Percentiles rank a stretch among this genome's conserved stretches.
phyloP scores from a whole-genome alignment of 371 early-diverging fungal genomes.

The Rhizopus arrhizus region DNA sequence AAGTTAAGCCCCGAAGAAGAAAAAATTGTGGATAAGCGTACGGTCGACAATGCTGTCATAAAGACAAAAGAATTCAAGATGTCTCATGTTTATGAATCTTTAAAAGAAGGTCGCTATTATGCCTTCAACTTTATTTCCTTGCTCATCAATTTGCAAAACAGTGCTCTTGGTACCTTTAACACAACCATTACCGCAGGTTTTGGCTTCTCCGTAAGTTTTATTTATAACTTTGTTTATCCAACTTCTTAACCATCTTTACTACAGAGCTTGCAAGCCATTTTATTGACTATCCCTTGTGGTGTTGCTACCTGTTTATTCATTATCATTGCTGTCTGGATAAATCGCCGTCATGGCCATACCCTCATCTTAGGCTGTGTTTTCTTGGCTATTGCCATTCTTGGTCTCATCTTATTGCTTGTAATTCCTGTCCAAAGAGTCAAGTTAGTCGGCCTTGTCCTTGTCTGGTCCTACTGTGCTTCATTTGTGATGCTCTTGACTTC shows the following conservation, averaged over 20 bases:
- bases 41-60: constrained; percentile 35
- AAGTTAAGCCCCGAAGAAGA: constrained; percentile 23
- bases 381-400: constrained; percentile 32
- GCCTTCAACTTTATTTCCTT: constrained; percentile 29
- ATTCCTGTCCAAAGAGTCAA: constrained; percentile 43
- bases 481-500: constrained; percentile 12
- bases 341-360: constrained; percentile 39
- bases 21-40: constrained; percentile 29
- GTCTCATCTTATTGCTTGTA: constrained; percentile 38
- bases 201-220: constrained; percentile 41
- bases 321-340: constrained; percentile 36
- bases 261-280: constrained; percentile 30
- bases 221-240: too few species aligned
- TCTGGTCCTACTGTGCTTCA: constrained; percentile 36
- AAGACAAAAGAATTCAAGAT: constrained; percentile 29
- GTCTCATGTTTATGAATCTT: constrained; percentile 34
- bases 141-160: constrained; percentile 42
- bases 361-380: constrained; percentile 31
- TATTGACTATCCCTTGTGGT: constrained; percentile 45
- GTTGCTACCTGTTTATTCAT: constrained; percentile 36
- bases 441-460: constrained; percentile 37
- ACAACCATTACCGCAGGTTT: constrained; percentile 41
- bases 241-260: background rate
- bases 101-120: constrained; percentile 32
- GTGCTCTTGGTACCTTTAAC: constrained; percentile 41